A percentile compares a stretch with the other conserved stretches of the same genome.
phyloP scores from a whole-genome alignment of 1,139 yeast species.

The Arxiozyma heterogenica region DNA sequence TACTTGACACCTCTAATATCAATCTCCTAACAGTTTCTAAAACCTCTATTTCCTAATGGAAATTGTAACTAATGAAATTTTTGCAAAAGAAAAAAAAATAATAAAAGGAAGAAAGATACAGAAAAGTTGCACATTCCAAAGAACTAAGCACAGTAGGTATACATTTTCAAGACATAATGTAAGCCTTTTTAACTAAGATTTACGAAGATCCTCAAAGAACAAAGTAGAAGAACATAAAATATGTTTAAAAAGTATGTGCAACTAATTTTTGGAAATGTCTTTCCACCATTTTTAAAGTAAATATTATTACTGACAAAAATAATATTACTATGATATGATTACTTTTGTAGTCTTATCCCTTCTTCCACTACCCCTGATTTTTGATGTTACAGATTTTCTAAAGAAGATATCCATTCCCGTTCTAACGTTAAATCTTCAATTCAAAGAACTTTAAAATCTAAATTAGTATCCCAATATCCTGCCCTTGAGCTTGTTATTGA shows the following conservation, averaged over 20 bases:
- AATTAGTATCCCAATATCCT: constrained; percentile 65
- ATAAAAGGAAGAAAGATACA: background rate
- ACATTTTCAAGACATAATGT: too few relatives aligned
- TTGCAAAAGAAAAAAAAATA: background rate
- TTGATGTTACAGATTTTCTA: constrained; percentile 47
- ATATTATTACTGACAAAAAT: background rate
- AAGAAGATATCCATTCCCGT: constrained; percentile 81
- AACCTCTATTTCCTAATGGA: background rate
- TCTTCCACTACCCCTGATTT: constrained; percentile 19
- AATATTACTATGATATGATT: background rate
- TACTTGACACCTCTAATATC: too few relatives aligned
- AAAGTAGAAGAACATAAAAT: background rate
- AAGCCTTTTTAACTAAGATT: background rate
- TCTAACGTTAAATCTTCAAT: constrained; percentile 89
- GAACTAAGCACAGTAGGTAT: background rate
- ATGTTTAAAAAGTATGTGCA: constrained; percentile 14
- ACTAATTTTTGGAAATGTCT: too few relatives aligned
- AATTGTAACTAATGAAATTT: too few relatives aligned
- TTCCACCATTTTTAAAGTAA: too few relatives aligned
- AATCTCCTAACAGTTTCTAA: background rate
- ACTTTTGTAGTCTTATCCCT: constrained; percentile 34
- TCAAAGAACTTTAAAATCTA: constrained; percentile 72
- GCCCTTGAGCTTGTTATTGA: constrained; percentile 66
- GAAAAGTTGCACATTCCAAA: background rate
- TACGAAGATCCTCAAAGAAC: background rate